Percentiles rank a stretch among this genome's conserved stretches.
Evolutionary conservation across 495 filamentous ascomycete genomes (phyloP).

Genomic region (Tuber calosporum): DNA sequence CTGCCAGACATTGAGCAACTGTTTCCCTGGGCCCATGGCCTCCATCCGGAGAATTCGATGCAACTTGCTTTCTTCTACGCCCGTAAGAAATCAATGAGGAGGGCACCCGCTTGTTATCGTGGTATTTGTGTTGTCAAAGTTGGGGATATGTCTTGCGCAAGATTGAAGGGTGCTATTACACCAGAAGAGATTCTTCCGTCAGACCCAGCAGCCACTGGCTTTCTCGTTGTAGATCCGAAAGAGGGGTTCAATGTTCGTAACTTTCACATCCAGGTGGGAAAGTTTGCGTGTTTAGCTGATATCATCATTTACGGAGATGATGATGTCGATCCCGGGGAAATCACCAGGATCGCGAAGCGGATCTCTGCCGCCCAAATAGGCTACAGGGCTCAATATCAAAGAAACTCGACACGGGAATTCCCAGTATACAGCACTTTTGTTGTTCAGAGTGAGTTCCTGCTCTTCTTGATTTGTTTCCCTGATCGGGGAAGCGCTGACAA

Average conservation of each 20-base stretch:
- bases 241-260: slow-evolving; percentile 83
- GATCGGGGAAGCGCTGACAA: slow-evolving; percentile 37
- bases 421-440: slow-evolving; percentile 81
- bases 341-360: slow-evolving; percentile 60
- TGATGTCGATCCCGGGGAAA: slow-evolving; percentile 48
- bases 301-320: slow-evolving; percentile 85
- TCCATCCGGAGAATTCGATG: slow-evolving; percentile 82
- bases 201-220: slow-evolving; percentile 43
- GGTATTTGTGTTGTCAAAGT: slow-evolving; percentile 83
- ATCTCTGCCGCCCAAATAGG: slow-evolving; percentile 67
- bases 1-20: slow-evolving; percentile 74
- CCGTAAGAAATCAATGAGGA: slow-evolving; percentile 61
- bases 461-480: slow-evolving; percentile 10
- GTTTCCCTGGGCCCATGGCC: slow-evolving; percentile 95
- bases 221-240: slow-evolving; percentile 71
- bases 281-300: slow-evolving; percentile 79
- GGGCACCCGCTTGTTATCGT: slow-evolving; percentile 62
- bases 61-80: slow-evolving; percentile 83
- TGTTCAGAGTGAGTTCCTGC: slow-evolving; percentile 51
- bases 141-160: slow-evolving; percentile 64
- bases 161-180: slow-evolving; percentile 76
- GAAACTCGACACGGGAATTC: slow-evolving; percentile 47
- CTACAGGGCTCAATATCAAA: slow-evolving; percentile 58
- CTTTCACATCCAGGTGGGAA: slow-evolving; percentile 93
- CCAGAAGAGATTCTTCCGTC: slow-evolving; percentile 65